A percentile compares a stretch with the other conserved stretches of the same genome.
phyloP scores from a whole-genome alignment of 1,284 basidiomycete genomes.

The Cutaneotrichosporon daszewskae region DNA sequence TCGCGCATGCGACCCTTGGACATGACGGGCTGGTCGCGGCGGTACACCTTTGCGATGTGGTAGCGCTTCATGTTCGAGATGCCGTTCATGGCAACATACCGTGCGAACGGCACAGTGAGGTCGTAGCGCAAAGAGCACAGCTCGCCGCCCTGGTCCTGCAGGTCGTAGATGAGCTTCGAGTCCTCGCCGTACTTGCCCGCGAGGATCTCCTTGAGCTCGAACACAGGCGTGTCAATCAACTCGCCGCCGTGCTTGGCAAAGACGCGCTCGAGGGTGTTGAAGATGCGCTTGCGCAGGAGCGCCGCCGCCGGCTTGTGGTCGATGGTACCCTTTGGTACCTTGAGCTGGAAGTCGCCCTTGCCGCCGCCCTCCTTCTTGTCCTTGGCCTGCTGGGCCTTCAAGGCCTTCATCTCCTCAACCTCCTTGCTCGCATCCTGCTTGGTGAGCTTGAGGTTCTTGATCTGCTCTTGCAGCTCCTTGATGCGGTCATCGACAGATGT shows the following conservation, averaged over 20 bases:
- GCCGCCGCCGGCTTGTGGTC: conserved; percentile 95
- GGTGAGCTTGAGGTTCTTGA: conserved; percentile 44
- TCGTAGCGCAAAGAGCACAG: conserved; percentile 92
- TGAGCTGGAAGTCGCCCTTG: conserved; percentile 28
- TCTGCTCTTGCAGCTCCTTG: conserved; percentile 37
- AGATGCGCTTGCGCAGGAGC: conserved; percentile 84
- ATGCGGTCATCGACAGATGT: conserved; percentile 36
- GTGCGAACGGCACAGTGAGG: conserved; percentile 91
- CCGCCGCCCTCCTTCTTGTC: conserved; percentile 50
- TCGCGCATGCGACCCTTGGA: conserved; percentile 97
- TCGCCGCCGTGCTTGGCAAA: conserved; percentile 87
- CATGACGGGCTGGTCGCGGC: conserved; percentile 95
- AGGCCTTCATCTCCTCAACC: conserved; percentile 44
- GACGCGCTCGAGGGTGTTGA: conserved; percentile 77
- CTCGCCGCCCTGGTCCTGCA: conserved; percentile 98
- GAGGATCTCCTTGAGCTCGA: conserved; percentile 93
- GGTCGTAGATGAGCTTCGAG: conserved; percentile 94
- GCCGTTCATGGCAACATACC: conserved; percentile 92
- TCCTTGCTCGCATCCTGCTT: conserved; percentile 44
- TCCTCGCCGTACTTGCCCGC: conserved; percentile 97
- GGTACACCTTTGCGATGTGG: conserved; percentile 97
- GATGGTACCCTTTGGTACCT: conserved; percentile 70
- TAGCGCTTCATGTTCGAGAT: conserved; percentile 75
- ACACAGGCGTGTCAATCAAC: conserved; percentile 95
- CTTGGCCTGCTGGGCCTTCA: conserved; percentile 35